These are phyloP conservation scores for Actinidia arguta DNA, from an alignment of 179 eudicot species.

Conservation along the genomic window DNA sequence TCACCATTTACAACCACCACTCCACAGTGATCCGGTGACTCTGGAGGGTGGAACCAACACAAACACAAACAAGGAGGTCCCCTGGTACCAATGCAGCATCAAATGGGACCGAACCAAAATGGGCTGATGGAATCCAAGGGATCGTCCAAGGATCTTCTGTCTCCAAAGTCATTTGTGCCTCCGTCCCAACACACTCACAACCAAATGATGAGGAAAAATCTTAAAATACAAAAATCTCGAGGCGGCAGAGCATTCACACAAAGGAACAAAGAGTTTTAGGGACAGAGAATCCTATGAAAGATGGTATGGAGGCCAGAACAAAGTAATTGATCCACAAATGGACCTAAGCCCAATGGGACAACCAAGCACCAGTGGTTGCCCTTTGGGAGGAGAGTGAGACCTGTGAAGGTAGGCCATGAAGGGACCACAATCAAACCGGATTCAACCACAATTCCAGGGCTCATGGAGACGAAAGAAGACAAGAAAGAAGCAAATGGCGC, in stretches of 20 bases:
- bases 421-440: not conserved
- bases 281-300: too few relatives aligned
- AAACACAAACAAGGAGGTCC: not conserved
- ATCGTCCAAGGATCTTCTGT: too few relatives aligned
- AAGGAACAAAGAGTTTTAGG: too few relatives aligned
- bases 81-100: not conserved
- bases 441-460: not conserved
- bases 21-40: too few relatives aligned
- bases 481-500: not conserved
- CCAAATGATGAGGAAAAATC: too few relatives aligned
- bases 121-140: not conserved
- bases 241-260: too few relatives aligned
- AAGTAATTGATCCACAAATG: not conserved
- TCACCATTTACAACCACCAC: conserved; percentile 50
- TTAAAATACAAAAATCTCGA: too few relatives aligned
- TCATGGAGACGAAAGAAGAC: not conserved
- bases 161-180: too few relatives aligned
- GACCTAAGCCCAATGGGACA: conserved; percentile 26
- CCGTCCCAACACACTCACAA: too few relatives aligned
- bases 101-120: not conserved
- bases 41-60: too few relatives aligned
- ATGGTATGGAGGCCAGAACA: not conserved
- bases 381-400: conserved; percentile 25
- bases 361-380: not conserved
- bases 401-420: conserved; percentile 18